These are phyloP conservation scores for Melaleuca quinquenervia DNA, from an alignment of 345 rosid genomes.

Conservation along the genomic window DNA sequence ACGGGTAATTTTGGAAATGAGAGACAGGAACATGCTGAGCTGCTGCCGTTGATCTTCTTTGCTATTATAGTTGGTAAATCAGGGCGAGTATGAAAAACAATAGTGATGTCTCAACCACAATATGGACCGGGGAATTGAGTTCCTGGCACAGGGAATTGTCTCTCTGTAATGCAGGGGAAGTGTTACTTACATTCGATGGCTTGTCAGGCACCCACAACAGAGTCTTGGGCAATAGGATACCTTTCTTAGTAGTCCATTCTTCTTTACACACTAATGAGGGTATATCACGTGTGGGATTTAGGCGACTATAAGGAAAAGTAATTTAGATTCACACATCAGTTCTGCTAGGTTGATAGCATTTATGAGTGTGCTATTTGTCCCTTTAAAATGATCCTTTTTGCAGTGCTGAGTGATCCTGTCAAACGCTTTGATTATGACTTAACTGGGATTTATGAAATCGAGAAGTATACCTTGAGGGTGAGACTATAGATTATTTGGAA, in stretches of 20 bases:
- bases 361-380: neutral
- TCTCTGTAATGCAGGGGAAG: neutral
- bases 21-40: neutral
- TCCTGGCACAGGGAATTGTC: neutral
- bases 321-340: neutral
- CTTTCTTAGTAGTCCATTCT: neutral
- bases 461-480: slow-evolving; percentile 71
- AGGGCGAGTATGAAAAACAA: neutral
- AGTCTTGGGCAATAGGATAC: neutral
- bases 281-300: neutral
- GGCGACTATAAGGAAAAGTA: neutral
- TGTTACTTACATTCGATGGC: neutral
- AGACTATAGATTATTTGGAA: slow-evolving; percentile 6
- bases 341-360: neutral
- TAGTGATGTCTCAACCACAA: neutral
- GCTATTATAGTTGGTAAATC: neutral
- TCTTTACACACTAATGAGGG: neutral
- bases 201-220: neutral
- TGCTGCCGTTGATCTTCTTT: neutral
- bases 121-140: neutral
- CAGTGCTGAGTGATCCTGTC: slow-evolving; percentile 72
- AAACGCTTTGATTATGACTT: slow-evolving; percentile 71
- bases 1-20: neutral
- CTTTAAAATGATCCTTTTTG: neutral
- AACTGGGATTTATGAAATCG: slow-evolving; percentile 67